Evolutionary conservation across 2,329 filamentous ascomycete species (phyloP).

Genomic region (Monosporascus sp.): DNA sequence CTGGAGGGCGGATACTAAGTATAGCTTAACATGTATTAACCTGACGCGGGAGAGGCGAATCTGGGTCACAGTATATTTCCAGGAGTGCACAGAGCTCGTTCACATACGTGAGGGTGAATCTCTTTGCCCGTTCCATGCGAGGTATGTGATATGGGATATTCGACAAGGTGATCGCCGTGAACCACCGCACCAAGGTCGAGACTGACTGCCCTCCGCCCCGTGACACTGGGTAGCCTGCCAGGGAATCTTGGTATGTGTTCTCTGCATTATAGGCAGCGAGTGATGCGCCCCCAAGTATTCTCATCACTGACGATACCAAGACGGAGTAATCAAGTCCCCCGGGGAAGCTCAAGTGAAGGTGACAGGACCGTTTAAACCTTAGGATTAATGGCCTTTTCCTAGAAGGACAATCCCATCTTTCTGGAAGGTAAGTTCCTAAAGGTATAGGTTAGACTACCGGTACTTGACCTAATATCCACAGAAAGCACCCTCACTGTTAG

Average conservation of each 20-base stretch:
- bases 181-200: constrained; percentile 28
- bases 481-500: constrained; percentile 11
- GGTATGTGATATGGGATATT: not conserved
- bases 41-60: not conserved
- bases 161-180: constrained; percentile 12
- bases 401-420: constrained; percentile 35
- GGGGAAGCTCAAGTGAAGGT: constrained; percentile 22
- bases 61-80: constrained; percentile 3
- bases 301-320: constrained; percentile 32
- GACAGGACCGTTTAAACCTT: constrained; percentile 34
- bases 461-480: constrained; percentile 1
- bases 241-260: constrained; percentile 32
- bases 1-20: constrained; percentile 1
- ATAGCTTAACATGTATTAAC: not conserved
- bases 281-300: constrained; percentile 25
- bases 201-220: constrained; percentile 17
- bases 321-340: constrained; percentile 37
- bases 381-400: constrained; percentile 28
- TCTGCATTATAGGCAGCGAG: constrained; percentile 33
- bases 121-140: constrained; percentile 2
- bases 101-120: not conserved
- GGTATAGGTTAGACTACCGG: not conserved
- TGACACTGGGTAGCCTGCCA: constrained; percentile 22
- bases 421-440: constrained; percentile 27
- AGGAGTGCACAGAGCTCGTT: not conserved